A percentile compares a stretch with the other conserved stretches of the same genome.
Conservation (phyloP, 2,329 filamentous ascomycete species). For the Fusarium sp. region DNA sequence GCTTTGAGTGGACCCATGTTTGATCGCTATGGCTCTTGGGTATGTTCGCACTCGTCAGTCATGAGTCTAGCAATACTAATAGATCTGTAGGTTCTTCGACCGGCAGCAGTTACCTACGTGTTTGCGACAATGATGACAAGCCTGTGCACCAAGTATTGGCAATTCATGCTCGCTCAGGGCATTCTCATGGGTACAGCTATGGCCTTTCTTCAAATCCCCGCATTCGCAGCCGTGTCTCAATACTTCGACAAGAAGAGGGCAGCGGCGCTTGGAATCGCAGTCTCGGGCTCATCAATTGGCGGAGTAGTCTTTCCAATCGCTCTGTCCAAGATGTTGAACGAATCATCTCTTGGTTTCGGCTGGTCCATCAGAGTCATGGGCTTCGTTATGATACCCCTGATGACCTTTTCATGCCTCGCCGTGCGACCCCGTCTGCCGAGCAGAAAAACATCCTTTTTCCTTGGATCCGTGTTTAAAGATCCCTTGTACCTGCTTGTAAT, state of each 20-base stretch:
- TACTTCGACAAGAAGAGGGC: constrained; percentile 64
- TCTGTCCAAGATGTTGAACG: constrained; percentile 62
- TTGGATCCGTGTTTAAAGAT: constrained; percentile 53
- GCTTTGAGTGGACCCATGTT: constrained; percentile 38
- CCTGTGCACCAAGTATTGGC: constrained; percentile 61
- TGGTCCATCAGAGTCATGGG: constrained; percentile 67
- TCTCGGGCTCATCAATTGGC: constrained; percentile 64
- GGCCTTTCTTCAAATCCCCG: constrained; percentile 60
- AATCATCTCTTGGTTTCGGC: constrained; percentile 59
- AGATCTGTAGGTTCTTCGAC: constrained; percentile 16
- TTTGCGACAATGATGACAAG: constrained; percentile 43
- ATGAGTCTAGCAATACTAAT: neutral
- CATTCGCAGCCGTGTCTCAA: constrained; percentile 60
- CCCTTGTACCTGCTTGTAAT: constrained; percentile 35
- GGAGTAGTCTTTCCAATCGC: constrained; percentile 66
- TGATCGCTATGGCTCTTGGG: constrained; percentile 41
- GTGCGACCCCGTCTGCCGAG: constrained; percentile 55
- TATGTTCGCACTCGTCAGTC: fast-evolving
- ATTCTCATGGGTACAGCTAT: constrained; percentile 58
- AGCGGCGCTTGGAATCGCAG: constrained; percentile 60
- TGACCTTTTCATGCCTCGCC: constrained; percentile 56
- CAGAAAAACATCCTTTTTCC: constrained; percentile 56
- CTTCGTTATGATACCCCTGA: constrained; percentile 62
- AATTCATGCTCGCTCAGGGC: constrained; percentile 66
- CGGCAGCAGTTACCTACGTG: constrained; percentile 30